These are phyloP conservation scores for Kwoniella shivajii DNA, from an alignment of 1,284 basidiomycete genomes.

Conservation along the genomic window DNA sequence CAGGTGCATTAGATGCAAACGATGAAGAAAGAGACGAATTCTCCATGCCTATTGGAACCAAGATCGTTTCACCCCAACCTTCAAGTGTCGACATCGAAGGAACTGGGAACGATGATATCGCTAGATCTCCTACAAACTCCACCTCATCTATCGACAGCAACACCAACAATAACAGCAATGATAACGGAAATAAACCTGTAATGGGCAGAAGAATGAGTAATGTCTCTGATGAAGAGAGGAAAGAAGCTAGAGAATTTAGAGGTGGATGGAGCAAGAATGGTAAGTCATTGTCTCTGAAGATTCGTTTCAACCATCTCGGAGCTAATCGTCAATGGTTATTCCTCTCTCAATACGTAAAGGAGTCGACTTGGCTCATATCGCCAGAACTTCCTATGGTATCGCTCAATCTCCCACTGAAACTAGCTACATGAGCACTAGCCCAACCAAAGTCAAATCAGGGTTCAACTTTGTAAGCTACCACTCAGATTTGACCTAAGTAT, in stretches of 20 bases:
- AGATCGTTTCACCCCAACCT: too few species aligned
- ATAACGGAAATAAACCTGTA: conserved; percentile 19
- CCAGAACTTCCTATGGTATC: conserved; percentile 74
- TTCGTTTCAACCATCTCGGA: too few species aligned
- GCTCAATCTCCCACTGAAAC: conserved; percentile 63
- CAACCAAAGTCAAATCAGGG: conserved; percentile 50
- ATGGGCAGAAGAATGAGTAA: conserved; percentile 43
- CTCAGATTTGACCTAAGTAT: too few species aligned
- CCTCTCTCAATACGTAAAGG: conserved; percentile 23
- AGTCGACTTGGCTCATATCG: conserved; percentile 73
- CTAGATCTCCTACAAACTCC: conserved; percentile 30
- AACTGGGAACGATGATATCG: conserved; percentile 16
- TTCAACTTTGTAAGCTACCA: conserved; percentile 22
- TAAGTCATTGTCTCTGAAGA: conserved; percentile 17
- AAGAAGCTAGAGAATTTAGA: conserved; percentile 45
- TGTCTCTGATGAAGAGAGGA: conserved; percentile 67
- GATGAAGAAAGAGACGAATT: conserved; percentile 60
- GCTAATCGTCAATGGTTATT: too few species aligned
- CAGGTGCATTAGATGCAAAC: conserved; percentile 47
- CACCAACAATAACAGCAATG: neutral
- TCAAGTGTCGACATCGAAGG: conserved; percentile 17
- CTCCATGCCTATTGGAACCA: too few species aligned
- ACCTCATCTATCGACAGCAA: conserved; percentile 30
- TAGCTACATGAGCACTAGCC: conserved; percentile 49
- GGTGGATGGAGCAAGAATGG: conserved; percentile 31